Base-by-base conservation (phyloP, 805 yeast genomes). In the Pichia paraexigua region DNA sequence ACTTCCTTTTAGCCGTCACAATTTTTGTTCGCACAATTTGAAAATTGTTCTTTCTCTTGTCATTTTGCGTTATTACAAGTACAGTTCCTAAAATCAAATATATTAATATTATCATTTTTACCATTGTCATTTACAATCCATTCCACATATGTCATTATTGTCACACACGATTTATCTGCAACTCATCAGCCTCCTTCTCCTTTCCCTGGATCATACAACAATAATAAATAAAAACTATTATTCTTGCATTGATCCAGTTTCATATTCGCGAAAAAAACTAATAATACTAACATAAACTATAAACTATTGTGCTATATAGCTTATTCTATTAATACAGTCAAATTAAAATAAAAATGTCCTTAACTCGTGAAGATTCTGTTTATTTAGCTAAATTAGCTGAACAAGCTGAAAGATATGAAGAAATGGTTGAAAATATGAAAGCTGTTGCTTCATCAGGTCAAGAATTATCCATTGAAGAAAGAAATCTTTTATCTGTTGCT, bases 351-450 rank as follows among this genome's bases (percentile, higher is more conserved):
- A 15, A 24, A 24, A 24, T 84, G 90, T 78, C 91, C 64, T 77
- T 80, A 71, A 79, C 92, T 67, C 95, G 97, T 79, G 98, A 94
- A 84, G 96, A 94, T 76, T 88, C 95, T 67, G 96, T 94, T 65
- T 92, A 91, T 75, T 83, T 94, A 69, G 98, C 98, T 72, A 92
- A 94, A 71, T 84, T 94, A 71, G 97, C 97, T 67, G 98, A 92
- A 76, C 97, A 92, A 78, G 97, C 98, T 67, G 99, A 94, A 78
- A 95, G 98, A 76, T 94, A 91, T 72, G 98, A 94, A 77, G 98
- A 92, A 77, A 90, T 88, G 97, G 98, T 92, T 64, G 96, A 89
- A 72, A 89, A 88, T 78, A 92, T 92, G 97, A 91, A 92, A 73
- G 85, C 88, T 50, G 98, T 94, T 66, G 98, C 97, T 63, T 85